phyloP scores from a whole-genome alignment of 192 early-diverging fungal genomes.

The Podila horticola region DNA sequence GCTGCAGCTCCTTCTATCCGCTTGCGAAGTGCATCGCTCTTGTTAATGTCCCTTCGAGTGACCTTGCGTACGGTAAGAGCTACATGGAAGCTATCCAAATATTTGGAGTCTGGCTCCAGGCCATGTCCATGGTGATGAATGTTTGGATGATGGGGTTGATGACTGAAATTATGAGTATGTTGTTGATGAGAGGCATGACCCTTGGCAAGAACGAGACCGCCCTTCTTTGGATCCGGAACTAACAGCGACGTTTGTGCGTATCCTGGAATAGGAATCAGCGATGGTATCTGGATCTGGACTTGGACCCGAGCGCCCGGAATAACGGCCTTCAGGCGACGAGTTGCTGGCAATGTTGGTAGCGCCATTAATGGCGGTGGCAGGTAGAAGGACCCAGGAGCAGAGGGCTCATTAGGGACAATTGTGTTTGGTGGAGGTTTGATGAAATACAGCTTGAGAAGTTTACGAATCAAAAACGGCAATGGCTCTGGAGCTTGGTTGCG shows the following conservation, averaged over 20 bases:
- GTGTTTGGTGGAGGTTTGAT: constrained; percentile 30
- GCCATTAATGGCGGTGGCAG: constrained; percentile 31
- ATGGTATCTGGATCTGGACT: constrained; percentile 45
- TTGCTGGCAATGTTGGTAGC: constrained; percentile 30
- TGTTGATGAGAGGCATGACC: not conserved
- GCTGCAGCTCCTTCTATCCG: constrained; percentile 1
- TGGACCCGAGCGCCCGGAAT: constrained; percentile 46
- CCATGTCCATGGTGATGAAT: too few relatives aligned
- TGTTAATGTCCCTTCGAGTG: constrained; percentile 29
- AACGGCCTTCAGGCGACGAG: constrained; percentile 38
- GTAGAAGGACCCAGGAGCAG: constrained; percentile 1
- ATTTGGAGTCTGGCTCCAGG: not conserved
- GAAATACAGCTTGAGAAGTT: constrained; percentile 43
- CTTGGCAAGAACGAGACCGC: constrained; percentile 20
- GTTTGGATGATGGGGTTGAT: not conserved
- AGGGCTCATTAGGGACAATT: not conserved
- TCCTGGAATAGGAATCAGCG: constrained; percentile 37
- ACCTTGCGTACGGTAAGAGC: constrained; percentile 41
- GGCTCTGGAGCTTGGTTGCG: constrained; percentile 2
- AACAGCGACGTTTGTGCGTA: constrained; percentile 38
- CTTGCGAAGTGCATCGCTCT: constrained; percentile 4
- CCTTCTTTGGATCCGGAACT: constrained; percentile 34
- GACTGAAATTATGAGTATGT: not conserved
- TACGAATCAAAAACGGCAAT: constrained; percentile 36
- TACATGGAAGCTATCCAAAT: constrained; percentile 37